A percentile compares a stretch with the other conserved stretches of the same genome.
phyloP scores from a whole-genome alignment of 176 grass and related monocot species.

The Areca catechu region DNA sequence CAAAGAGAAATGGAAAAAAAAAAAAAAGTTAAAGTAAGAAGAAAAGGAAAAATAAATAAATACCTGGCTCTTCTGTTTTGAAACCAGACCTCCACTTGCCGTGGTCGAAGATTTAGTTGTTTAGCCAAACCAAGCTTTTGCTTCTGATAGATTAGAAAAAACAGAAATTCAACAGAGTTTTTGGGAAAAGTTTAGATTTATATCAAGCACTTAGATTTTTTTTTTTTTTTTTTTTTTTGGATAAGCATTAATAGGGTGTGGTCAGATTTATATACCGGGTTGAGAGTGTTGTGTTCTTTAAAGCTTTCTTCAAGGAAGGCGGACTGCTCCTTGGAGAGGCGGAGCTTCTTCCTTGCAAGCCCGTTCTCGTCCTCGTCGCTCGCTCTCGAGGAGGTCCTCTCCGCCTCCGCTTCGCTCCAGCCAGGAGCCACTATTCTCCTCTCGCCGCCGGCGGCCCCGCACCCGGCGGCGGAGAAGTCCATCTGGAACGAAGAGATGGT shows the following conservation, averaged over 20 bases:
- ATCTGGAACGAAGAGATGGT: constrained; percentile 9
- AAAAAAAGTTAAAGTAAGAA: not conserved
- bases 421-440: no score
- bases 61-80: constrained; percentile 18
- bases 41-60: not conserved
- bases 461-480: not conserved
- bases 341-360: constrained; percentile 11
- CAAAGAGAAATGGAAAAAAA: no score
- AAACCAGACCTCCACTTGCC: constrained; percentile 20
- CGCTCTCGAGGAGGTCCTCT: not conserved
- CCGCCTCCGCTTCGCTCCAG: not conserved
- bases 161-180: not conserved
- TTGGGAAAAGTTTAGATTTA: no score
- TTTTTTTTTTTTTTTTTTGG: no score
- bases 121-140: constrained; percentile 16
- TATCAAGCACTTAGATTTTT: no score
- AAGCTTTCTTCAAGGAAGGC: constrained; percentile 17
- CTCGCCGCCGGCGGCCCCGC: not conserved
- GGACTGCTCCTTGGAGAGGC: constrained; percentile 18
- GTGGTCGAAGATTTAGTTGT: constrained; percentile 15
- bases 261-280: not conserved
- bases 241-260: no score
- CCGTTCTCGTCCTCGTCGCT: constrained; percentile 13
- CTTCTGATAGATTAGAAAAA: not conserved
- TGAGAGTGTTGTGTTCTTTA: constrained; percentile 18